These are phyloP conservation scores for Rostrohypoxylon terebratum DNA, from an alignment of 495 filamentous ascomycete species.

Conservation along the genomic window DNA sequence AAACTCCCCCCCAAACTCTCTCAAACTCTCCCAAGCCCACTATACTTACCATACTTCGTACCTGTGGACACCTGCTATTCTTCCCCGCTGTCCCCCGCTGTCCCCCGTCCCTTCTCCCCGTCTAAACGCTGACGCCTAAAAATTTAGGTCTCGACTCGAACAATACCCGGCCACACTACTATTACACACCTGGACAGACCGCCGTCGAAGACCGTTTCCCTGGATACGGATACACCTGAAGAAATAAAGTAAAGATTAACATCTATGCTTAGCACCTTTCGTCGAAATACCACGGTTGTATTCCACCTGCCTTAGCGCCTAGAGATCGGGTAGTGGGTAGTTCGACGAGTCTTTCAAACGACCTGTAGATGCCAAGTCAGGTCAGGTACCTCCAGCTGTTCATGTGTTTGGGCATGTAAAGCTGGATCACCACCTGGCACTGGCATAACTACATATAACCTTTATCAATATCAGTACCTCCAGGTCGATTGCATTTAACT, in stretches of 20 bases:
- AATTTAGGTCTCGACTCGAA: conserved; percentile 18
- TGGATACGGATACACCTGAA: conserved; percentile 4
- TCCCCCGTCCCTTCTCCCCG: neutral
- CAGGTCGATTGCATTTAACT: neutral
- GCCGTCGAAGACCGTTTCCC: conserved; percentile 7
- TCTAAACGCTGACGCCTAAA: conserved; percentile 17
- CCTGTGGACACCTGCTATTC: neutral
- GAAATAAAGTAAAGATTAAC: neutral
- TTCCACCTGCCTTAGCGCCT: neutral
- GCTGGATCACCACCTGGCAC: neutral
- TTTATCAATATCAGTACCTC: conserved; percentile 13
- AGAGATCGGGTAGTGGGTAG: neutral
- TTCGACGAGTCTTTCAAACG: conserved; percentile 12
- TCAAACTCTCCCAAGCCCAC: conserved; percentile 11
- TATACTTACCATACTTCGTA: conserved; percentile 8
- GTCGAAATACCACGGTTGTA: neutral
- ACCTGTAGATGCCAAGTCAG: neutral
- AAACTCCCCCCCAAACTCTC: no score
- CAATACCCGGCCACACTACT: neutral
- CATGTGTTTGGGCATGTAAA: neutral
- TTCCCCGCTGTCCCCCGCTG: neutral
- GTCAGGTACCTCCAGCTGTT: conserved; percentile 12
- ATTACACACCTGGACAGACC: neutral
- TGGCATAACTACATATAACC: neutral
- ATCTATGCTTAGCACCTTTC: neutral